These are phyloP conservation scores for Xenoacremonium recifei DNA, from an alignment of 2,329 filamentous ascomycete genomes.

Conservation along the genomic window DNA sequence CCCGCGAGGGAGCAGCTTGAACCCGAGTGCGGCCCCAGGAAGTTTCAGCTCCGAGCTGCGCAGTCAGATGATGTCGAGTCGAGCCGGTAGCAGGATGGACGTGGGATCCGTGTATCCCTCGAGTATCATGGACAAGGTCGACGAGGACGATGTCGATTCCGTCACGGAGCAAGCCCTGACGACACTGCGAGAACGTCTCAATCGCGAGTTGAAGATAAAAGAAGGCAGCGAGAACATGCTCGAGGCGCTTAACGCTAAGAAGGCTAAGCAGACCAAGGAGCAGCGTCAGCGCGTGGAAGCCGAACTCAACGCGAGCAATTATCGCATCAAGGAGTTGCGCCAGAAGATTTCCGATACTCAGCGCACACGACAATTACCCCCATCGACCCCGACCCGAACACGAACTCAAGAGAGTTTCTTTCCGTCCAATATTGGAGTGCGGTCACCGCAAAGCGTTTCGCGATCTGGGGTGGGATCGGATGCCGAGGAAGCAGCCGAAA, in stretches of 20 bases:
- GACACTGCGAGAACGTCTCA: slow-evolving; percentile 77
- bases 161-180: slow-evolving; percentile 72
- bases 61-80: slow-evolving; percentile 55
- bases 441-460: slow-evolving; percentile 58
- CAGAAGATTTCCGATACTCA: slow-evolving; percentile 61
- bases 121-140: slow-evolving; percentile 53
- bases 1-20: slow-evolving; percentile 67
- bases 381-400: slow-evolving; percentile 52
- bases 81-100: slow-evolving; percentile 36
- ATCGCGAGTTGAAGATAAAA: slow-evolving; percentile 97
- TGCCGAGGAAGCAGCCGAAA: slow-evolving; percentile 70
- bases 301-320: slow-evolving; percentile 86
- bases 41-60: slow-evolving; percentile 90
- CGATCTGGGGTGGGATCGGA: slow-evolving; percentile 59
- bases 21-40: slow-evolving; percentile 68
- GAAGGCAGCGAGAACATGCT: slow-evolving; percentile 97
- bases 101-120: slow-evolving; percentile 34
- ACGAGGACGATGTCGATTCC: slow-evolving; percentile 57
- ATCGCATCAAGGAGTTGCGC: slow-evolving; percentile 61
- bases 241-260: slow-evolving; percentile 91
- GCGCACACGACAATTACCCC: slow-evolving; percentile 43
- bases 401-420: slow-evolving; percentile 48
- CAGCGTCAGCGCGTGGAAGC: slow-evolving; percentile 77
- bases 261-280: slow-evolving; percentile 91
- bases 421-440: slow-evolving; percentile 45